These are phyloP conservation scores for Colletotrichum sidae DNA, from an alignment of 2,329 filamentous ascomycete genomes.

Conservation along the genomic window DNA sequence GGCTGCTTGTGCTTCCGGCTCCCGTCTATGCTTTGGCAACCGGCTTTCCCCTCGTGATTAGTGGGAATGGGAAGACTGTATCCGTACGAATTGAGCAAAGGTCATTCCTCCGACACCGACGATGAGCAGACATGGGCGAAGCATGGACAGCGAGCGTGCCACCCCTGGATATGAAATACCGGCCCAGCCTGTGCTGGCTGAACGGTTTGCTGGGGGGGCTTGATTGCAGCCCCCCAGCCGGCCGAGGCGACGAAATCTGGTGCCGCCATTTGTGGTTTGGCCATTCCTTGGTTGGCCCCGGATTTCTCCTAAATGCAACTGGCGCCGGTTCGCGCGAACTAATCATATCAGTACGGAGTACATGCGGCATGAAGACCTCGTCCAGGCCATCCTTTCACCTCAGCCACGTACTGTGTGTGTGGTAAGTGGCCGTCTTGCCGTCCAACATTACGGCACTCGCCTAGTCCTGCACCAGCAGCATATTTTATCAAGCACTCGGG, in stretches of 20 bases:
- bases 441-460: not conserved
- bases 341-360: not conserved
- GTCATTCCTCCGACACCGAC: constrained; percentile 16
- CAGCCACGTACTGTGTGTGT: not conserved
- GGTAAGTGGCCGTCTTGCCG: not conserved
- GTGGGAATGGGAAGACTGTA: constrained; percentile 10
- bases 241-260: not conserved
- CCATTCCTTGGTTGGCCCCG: constrained; percentile 7
- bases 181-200: constrained; percentile 7
- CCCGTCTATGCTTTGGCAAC: constrained; percentile 23
- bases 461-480: constrained; percentile 20
- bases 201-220: constrained; percentile 7
- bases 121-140: constrained; percentile 10
- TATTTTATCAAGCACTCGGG: constrained; percentile 9
- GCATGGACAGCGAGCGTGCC: constrained; percentile 11
- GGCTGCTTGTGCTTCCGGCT: constrained; percentile 22
- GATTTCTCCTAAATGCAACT: not conserved
- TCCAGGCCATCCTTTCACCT: no score
- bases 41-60: constrained; percentile 4
- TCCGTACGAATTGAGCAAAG: no score
- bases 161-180: constrained; percentile 10
- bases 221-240: constrained; percentile 6
- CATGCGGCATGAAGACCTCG: not conserved
- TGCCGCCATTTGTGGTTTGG: not conserved
- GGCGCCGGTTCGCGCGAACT: no score